Conservation (phyloP, 2,329 filamentous ascomycete genomes). For the Diaporthe nobilis region DNA sequence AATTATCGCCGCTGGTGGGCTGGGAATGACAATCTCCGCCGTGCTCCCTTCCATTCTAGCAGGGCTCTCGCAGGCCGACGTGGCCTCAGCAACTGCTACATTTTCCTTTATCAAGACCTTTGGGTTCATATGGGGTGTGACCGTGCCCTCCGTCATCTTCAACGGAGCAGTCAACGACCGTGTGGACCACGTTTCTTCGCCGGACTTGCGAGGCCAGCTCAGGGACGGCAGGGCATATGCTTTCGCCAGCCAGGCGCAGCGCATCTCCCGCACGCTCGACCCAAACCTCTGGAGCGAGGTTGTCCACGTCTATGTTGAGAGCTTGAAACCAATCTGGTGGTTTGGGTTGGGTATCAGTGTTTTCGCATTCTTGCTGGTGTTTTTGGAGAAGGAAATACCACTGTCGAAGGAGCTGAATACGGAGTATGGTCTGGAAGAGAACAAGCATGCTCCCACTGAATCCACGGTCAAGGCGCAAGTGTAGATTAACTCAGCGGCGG, state of each 20-base stretch:
- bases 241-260: background rate
- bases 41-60: slow-evolving; percentile 56
- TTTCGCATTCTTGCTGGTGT: background rate
- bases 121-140: slow-evolving; percentile 56
- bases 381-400: no score
- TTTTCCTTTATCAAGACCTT: slow-evolving; percentile 55
- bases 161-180: slow-evolving; percentile 16
- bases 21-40: slow-evolving; percentile 51
- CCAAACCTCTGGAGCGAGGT: background rate
- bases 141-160: slow-evolving; percentile 54
- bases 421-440: no score
- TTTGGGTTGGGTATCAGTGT: background rate
- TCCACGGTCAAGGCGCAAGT: no score
- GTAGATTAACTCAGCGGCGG: no score
- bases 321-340: background rate
- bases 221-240: background rate
- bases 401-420: background rate
- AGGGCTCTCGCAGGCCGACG: slow-evolving; percentile 45
- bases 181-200: background rate
- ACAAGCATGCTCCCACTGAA: background rate
- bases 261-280: background rate
- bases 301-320: background rate
- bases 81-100: slow-evolving; percentile 49
- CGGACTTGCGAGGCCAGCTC: background rate
- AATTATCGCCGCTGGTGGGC: background rate